Percentiles rank a stretch among this genome's conserved stretches.
Evolutionary conservation across 768 basidiomycete genomes (phyloP).

Genomic region (Termitomyces sp.): DNA sequence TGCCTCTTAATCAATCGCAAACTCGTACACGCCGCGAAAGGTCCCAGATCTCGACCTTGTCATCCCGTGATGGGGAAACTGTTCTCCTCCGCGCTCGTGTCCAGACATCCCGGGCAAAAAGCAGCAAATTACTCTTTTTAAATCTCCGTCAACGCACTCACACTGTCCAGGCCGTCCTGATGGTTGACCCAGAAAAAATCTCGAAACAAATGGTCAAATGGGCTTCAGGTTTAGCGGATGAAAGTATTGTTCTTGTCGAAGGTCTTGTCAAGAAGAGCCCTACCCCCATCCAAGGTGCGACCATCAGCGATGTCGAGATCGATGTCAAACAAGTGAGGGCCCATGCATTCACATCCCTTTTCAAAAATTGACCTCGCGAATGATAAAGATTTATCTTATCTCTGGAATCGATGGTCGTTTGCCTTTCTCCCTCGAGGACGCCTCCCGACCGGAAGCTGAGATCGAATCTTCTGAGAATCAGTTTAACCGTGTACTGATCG

Average conservation of each 20-base stretch:
- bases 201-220: conserved; percentile 99
- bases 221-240: conserved; percentile 69
- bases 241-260: conserved; percentile 90
- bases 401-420: conserved; percentile 75
- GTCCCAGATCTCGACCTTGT: conserved; percentile 60
- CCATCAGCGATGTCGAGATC: conserved; percentile 82
- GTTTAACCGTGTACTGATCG: conserved; percentile 79
- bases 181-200: conserved; percentile 65
- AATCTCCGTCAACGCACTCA: conserved; percentile 84
- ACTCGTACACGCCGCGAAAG: conserved; percentile 58
- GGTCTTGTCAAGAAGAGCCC: conserved; percentile 75
- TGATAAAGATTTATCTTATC: conserved; percentile 67
- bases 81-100: conserved; percentile 87
- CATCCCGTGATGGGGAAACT: conserved; percentile 60
- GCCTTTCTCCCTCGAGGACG: conserved; percentile 93
- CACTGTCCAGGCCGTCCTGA: conserved; percentile 82
- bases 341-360: neutral
- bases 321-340: conserved; percentile 66
- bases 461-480: conserved; percentile 52
- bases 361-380: neutral
- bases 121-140: conserved; percentile 94
- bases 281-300: conserved; percentile 88
- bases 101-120: conserved; percentile 88
- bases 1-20: conserved; percentile 91
- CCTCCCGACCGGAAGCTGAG: conserved; percentile 76